phyloP scores from a whole-genome alignment of 129 eudicot genomes.

The Flaveria bidentis region DNA sequence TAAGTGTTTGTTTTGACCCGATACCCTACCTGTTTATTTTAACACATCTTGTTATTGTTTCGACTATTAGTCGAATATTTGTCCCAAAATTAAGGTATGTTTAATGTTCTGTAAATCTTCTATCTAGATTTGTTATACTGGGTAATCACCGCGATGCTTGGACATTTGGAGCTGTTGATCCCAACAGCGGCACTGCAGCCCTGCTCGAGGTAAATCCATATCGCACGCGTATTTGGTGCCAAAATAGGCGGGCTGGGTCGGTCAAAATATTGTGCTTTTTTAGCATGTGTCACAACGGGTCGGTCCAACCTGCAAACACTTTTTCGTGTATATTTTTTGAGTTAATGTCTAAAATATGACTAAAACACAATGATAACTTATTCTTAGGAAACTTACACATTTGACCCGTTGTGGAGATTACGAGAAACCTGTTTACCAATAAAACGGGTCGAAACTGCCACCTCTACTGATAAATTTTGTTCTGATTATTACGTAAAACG shows the following conservation, averaged over 20 bases:
- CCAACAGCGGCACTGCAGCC: constrained; percentile 91
- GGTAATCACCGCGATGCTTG: constrained; percentile 96
- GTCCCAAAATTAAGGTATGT: too few relatives aligned
- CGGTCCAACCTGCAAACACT: background rate
- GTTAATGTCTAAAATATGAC: too few relatives aligned
- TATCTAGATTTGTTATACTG: constrained; percentile 63
- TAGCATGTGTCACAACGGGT: background rate
- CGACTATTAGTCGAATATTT: too few relatives aligned
- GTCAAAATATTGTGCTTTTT: too few relatives aligned
- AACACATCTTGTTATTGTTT: too few relatives aligned
- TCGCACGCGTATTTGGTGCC: background rate
- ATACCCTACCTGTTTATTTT: too few relatives aligned
- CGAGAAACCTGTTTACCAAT: background rate
- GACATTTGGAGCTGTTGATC: constrained; percentile 97
- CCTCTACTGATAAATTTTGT: background rate
- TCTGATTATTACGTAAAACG: background rate
- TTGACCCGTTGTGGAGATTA: background rate
- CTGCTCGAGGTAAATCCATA: constrained; percentile 67
- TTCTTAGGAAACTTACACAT: too few relatives aligned
- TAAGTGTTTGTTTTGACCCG: too few relatives aligned
- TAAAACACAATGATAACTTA: too few relatives aligned
- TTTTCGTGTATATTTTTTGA: too few relatives aligned
- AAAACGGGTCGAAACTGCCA: background rate
- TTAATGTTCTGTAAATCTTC: background rate
- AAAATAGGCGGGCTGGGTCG: too few relatives aligned